Evolutionary conservation across 208 protist species (phyloP).

Genomic region (Zelonia costaricensis): DNA sequence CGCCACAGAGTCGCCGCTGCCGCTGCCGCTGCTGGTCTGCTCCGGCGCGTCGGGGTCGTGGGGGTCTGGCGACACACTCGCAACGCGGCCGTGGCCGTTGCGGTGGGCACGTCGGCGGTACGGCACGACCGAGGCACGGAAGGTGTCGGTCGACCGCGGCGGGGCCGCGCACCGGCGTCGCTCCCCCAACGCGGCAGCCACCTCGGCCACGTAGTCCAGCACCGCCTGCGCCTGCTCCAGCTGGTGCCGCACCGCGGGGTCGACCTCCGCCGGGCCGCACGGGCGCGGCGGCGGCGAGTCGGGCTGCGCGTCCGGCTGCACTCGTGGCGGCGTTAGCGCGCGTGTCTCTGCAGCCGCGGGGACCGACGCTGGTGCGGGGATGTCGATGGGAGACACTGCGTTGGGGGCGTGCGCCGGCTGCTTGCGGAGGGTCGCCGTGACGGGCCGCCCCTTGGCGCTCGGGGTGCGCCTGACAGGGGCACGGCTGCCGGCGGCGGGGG

Average conservation of each 20-base stretch:
- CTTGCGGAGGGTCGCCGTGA: not conserved
- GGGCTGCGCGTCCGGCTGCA: not conserved
- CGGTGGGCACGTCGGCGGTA: slow-evolving; percentile 13
- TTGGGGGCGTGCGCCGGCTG: not conserved
- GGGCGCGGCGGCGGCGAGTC: not conserved
- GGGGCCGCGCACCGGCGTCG: slow-evolving; percentile 51
- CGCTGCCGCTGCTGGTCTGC: not conserved
- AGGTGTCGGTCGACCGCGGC: slow-evolving; percentile 40
- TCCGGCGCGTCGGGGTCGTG: not conserved
- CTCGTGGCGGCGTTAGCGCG: no score
- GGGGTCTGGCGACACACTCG: no score
- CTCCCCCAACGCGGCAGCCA: slow-evolving; percentile 39
- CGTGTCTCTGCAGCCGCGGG: no score
- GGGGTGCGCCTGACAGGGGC: not conserved
- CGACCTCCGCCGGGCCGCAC: not conserved
- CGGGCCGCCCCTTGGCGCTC: slow-evolving; percentile 2
- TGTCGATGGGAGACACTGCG: no score
- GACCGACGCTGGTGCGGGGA: no score
- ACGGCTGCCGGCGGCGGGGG: no score
- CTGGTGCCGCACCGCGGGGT: slow-evolving; percentile 8
- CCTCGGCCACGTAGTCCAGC: slow-evolving; percentile 57
- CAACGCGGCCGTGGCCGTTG: no score
- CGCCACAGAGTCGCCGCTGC: slow-evolving; percentile 20
- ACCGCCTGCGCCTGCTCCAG: slow-evolving; percentile 63
- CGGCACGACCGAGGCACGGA: slow-evolving; percentile 54